phyloP scores from a whole-genome alignment of 805 yeast genomes.

The Hanseniaspora lindneri region DNA sequence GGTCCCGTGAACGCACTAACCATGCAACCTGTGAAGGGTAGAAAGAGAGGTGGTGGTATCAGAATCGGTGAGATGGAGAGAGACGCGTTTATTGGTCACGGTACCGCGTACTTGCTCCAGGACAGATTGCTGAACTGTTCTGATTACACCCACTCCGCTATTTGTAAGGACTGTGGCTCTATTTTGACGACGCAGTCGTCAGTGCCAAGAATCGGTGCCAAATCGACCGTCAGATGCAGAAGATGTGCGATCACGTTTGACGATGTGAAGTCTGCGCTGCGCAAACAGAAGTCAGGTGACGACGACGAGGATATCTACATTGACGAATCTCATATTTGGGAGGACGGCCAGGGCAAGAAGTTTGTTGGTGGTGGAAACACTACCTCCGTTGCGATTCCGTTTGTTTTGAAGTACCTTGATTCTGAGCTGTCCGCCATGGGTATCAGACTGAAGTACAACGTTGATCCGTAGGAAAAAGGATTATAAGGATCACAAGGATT shows the following conservation, averaged over 20 bases:
- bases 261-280: slow-evolving; percentile 35
- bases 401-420: slow-evolving; percentile 87
- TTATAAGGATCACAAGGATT: not conserved
- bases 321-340: slow-evolving; percentile 77
- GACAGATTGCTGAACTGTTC: slow-evolving; percentile 91
- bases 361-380: slow-evolving; percentile 87
- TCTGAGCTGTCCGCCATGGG: slow-evolving; percentile 97
- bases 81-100: slow-evolving; percentile 97
- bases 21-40: slow-evolving; percentile 98
- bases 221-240: slow-evolving; percentile 73
- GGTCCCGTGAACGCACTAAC: slow-evolving; percentile 96
- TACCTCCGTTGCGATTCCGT: slow-evolving; percentile 93
- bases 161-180: slow-evolving; percentile 91
- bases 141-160: slow-evolving; percentile 81
- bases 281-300: slow-evolving; percentile 26
- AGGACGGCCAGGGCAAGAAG: slow-evolving; percentile 88
- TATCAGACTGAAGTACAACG: slow-evolving; percentile 80
- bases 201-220: slow-evolving; percentile 80
- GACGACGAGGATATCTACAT: slow-evolving; percentile 32
- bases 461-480: slow-evolving; percentile 43
- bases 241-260: slow-evolving; percentile 72
- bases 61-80: slow-evolving; percentile 99
- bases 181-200: slow-evolving; percentile 78
- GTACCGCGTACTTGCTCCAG: slow-evolving; percentile 87
- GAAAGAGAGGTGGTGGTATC: slow-evolving; percentile 98